These are phyloP conservation scores for Edaphochlamys debaryana DNA, from an alignment of 139 green algal species.

Conservation along the genomic window DNA sequence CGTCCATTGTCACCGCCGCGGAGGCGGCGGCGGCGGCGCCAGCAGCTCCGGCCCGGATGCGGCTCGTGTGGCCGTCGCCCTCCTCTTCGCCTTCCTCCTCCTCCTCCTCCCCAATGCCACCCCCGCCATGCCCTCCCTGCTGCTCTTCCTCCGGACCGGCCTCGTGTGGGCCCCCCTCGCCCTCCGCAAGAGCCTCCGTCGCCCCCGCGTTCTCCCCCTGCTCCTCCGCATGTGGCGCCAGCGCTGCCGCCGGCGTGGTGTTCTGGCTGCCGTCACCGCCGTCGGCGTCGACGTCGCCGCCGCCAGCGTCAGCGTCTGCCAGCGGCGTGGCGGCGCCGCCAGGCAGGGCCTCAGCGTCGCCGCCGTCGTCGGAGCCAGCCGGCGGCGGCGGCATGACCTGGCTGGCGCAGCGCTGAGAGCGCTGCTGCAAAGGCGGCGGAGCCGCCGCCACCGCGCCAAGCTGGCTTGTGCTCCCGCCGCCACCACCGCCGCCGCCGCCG, in stretches of 20 bases:
- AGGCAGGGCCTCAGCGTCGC: neutral
- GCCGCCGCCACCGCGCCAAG: neutral
- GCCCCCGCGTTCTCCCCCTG: too few species aligned
- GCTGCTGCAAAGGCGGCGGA: too few species aligned
- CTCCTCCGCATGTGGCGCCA: too few species aligned
- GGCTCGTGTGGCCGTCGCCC: conserved; percentile 15
- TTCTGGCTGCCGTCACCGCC: neutral
- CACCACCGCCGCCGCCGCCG: neutral
- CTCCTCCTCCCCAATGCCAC: neutral
- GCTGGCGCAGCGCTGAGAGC: neutral
- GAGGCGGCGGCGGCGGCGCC: neutral
- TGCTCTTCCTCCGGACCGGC: neutral
- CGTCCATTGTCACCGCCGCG: neutral
- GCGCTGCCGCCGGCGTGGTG: neutral
- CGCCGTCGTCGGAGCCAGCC: neutral
- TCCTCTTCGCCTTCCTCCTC: conserved; percentile 6
- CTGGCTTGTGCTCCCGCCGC: neutral
- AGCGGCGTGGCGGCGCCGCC: too few species aligned
- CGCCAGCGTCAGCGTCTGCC: neutral
- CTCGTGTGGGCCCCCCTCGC: too few species aligned
- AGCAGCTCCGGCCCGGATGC: neutral
- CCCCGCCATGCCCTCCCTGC: neutral
- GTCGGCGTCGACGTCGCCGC: neutral
- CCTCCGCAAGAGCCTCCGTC: too few species aligned
- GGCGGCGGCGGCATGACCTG: neutral